phyloP scores from a whole-genome alignment of 371 early-diverging fungal species.

The Mucor mucedo region DNA sequence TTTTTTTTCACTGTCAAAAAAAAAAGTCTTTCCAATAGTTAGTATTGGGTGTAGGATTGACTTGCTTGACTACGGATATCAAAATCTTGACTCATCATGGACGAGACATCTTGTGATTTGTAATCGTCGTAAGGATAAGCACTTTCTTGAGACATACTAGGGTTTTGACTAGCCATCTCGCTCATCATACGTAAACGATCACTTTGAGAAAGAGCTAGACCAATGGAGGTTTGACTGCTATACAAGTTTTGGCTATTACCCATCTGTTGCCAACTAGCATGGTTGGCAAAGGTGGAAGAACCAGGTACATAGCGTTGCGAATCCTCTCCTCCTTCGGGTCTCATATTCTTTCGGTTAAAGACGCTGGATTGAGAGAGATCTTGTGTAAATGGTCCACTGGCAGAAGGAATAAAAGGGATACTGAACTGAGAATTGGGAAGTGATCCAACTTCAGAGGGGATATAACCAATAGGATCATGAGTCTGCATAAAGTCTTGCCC shows the following conservation, averaged over 20 bases:
- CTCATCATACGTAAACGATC: constrained; percentile 69
- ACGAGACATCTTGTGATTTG: constrained; percentile 63
- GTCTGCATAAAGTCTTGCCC: constrained; percentile 64
- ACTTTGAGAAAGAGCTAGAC: constrained; percentile 66
- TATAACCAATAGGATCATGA: constrained; percentile 63
- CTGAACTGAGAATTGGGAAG: constrained; percentile 63
- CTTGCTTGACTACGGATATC: constrained; percentile 57
- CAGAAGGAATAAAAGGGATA: constrained; percentile 66
- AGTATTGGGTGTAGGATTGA: constrained; percentile 54
- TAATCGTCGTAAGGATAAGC: constrained; percentile 60
- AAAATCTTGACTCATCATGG: constrained; percentile 56
- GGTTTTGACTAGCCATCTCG: constrained; percentile 47
- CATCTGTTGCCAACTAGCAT: constrained; percentile 40
- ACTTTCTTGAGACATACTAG: constrained; percentile 57
- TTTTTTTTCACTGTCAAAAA: not conserved
- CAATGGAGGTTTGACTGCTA: constrained; percentile 59
- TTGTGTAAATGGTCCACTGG: constrained; percentile 74
- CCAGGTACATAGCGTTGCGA: constrained; percentile 42
- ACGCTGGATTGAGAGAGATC: constrained; percentile 66
- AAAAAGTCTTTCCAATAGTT: constrained; percentile 2
- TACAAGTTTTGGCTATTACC: constrained; percentile 48
- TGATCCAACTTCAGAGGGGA: constrained; percentile 62
- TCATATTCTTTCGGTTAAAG: constrained; percentile 47
- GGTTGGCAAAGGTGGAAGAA: constrained; percentile 47
- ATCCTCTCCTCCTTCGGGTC: constrained; percentile 19